phyloP scores from a whole-genome alignment of 441 rosid species.

The Caryocar brasiliense region DNA sequence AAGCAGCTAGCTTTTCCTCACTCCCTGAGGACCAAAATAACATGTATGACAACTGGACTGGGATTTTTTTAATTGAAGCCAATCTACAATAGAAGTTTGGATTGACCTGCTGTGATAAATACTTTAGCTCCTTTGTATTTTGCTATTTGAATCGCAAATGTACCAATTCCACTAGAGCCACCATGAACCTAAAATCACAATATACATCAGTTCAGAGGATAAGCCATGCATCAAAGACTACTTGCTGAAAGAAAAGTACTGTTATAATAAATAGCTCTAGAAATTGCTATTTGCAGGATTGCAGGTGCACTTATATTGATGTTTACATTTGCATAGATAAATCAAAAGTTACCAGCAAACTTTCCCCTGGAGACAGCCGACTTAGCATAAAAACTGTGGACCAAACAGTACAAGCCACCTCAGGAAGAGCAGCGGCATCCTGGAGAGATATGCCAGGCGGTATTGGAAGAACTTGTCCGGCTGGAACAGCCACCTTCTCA shows the following conservation, averaged over 20 bases:
- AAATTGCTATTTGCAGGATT: no score
- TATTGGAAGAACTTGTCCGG: conserved; percentile 60
- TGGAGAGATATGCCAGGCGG: conserved; percentile 56
- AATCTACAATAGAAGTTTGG: neutral
- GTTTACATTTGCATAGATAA: neutral
- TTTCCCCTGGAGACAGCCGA: conserved; percentile 56
- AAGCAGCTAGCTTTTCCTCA: conserved; percentile 62
- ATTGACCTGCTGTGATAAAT: conserved; percentile 75
- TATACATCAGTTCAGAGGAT: conserved; percentile 5
- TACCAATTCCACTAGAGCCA: conserved; percentile 66
- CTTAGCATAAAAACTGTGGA: conserved; percentile 84
- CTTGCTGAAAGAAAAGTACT: no score
- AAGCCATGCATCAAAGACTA: neutral
- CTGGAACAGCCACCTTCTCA: conserved; percentile 80
- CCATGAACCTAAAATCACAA: conserved; percentile 42
- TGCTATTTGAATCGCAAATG: conserved; percentile 64
- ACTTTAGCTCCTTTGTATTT: conserved; percentile 54
- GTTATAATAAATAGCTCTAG: no score
- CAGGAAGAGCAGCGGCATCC: conserved; percentile 78
- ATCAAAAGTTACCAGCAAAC: conserved; percentile 45
- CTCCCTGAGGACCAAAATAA: conserved; percentile 36
- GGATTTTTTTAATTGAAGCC: neutral
- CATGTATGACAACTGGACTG: neutral
- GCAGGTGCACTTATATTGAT: no score
- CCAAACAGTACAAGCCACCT: conserved; percentile 95